Conservation (phyloP, 2,329 filamentous ascomycete species). For the Monosporascus sp. region DNA sequence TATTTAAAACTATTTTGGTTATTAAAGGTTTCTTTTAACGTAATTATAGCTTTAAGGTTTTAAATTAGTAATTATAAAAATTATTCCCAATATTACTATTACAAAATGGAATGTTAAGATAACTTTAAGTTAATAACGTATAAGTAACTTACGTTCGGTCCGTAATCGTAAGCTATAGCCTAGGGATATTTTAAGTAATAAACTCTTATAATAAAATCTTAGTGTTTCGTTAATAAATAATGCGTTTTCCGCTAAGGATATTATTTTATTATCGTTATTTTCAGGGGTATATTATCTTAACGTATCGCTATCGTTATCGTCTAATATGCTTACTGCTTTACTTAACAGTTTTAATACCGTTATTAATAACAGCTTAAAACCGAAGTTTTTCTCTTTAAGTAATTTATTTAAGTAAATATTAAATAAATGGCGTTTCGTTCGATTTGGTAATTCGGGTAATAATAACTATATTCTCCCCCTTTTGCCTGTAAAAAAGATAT, state of each 20-base stretch:
- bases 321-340: not conserved
- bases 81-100: no score
- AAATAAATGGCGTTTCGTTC: not conserved
- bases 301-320: not conserved
- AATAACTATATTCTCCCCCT: not conserved
- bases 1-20: conserved; percentile 1
- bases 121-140: not conserved
- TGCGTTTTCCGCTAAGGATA: not conserved
- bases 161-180: not conserved
- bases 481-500: not conserved
- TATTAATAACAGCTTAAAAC: not conserved
- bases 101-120: conserved; percentile 1
- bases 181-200: not conserved
- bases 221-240: not conserved
- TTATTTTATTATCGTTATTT: not conserved
- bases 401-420: not conserved
- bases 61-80: conserved; percentile 1
- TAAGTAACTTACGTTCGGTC: not conserved
- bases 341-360: not conserved
- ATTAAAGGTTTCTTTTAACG: not conserved
- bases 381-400: not conserved
- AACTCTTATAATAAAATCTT: no score
- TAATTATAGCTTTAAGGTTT: conserved; percentile 6
- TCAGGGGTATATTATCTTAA: not conserved
- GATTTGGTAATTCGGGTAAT: not conserved